Conservation (phyloP, 129 eudicot species). For the Tagetes patula region DNA sequence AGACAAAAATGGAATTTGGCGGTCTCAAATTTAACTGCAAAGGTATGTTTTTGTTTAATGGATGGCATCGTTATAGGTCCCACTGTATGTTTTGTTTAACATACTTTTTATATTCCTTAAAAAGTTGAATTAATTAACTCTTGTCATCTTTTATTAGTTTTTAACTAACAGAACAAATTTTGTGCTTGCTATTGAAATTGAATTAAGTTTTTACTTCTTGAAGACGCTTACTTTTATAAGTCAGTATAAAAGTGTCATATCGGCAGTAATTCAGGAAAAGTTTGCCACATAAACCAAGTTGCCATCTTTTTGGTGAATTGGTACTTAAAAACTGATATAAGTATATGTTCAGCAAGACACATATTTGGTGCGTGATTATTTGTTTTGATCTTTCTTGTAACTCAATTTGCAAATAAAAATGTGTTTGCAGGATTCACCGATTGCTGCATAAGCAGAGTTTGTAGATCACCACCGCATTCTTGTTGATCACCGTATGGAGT, state of each 20-base stretch:
- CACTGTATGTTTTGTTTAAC: constrained; percentile 1
- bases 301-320: no score
- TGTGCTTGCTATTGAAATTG: not conserved
- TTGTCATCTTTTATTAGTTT: not conserved
- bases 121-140: not conserved
- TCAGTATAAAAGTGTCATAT: no score
- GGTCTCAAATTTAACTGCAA: constrained; percentile 78
- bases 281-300: no score
- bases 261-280: no score
- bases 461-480: constrained; percentile 27
- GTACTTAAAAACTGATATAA: no score
- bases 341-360: not conserved
- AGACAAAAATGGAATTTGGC: constrained; percentile 83
- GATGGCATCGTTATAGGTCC: not conserved
- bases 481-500: not conserved
- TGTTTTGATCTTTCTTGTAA: not conserved
- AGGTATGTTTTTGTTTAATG: constrained; percentile 41
- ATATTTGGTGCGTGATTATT: not conserved
- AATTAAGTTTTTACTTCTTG: not conserved
- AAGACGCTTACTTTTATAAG: not conserved
- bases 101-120: not conserved
- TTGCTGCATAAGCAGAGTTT: constrained; percentile 52
- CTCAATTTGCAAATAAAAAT: not conserved
- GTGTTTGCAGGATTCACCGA: constrained; percentile 65
- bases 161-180: not conserved